phyloP scores from a whole-genome alignment of 2,329 filamentous ascomycete species.

The Waltergamsia citrina region DNA sequence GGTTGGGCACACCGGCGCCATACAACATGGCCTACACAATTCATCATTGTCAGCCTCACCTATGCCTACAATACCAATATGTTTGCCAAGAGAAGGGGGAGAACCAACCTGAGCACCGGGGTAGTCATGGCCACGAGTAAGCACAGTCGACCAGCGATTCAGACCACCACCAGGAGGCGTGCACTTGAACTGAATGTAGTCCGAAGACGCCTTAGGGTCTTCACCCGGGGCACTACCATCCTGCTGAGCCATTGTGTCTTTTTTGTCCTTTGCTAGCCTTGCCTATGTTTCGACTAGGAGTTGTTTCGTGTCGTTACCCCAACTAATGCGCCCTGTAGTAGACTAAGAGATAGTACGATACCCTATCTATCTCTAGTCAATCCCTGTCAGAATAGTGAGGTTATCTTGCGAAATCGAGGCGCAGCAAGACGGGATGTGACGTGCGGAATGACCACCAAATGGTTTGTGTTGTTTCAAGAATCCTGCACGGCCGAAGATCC shows the following conservation, averaged over 20 bases:
- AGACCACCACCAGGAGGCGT: slow-evolving; percentile 47
- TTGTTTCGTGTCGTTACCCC: too few relatives aligned
- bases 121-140: slow-evolving; percentile 82
- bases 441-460: too few relatives aligned
- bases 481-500: too few relatives aligned
- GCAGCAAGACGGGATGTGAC: too few relatives aligned
- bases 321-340: too few relatives aligned
- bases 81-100: neutral
- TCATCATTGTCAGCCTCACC: neutral
- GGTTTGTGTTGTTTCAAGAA: too few relatives aligned
- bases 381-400: too few relatives aligned
- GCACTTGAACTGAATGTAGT: slow-evolving; percentile 43
- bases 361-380: too few relatives aligned
- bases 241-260: slow-evolving; percentile 17
- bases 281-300: neutral
- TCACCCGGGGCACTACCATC: slow-evolving; percentile 11
- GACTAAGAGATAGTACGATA: too few relatives aligned
- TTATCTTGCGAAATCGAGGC: too few relatives aligned
- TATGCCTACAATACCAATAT: neutral
- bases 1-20: slow-evolving; percentile 77
- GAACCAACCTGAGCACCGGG: slow-evolving; percentile 73
- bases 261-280: neutral
- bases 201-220: slow-evolving; percentile 35
- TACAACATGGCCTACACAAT: slow-evolving; percentile 76
- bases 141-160: slow-evolving; percentile 76